These are phyloP conservation scores for Trypanosoma platydactyli DNA, from an alignment of 208 protist genomes.

Conservation along the genomic window DNA sequence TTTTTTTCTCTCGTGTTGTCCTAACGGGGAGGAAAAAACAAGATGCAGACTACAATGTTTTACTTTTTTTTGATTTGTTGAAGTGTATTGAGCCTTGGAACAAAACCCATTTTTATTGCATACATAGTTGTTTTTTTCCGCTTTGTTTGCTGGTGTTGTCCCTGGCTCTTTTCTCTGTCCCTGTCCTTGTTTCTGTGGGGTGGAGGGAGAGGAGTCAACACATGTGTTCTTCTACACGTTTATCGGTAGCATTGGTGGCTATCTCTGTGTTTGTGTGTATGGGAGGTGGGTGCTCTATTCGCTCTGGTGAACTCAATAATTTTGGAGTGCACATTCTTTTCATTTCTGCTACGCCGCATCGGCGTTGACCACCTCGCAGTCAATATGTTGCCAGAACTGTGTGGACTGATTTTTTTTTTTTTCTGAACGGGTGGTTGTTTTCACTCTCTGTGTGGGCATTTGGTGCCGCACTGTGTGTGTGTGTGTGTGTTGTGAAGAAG, in stretches of 20 bases:
- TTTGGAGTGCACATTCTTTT: slow-evolving; percentile 25
- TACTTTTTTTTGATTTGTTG: too few relatives aligned
- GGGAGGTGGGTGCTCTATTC: slow-evolving; percentile 50
- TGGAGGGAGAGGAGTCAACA: too few relatives aligned
- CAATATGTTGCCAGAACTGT: slow-evolving; percentile 26
- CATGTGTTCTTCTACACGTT: slow-evolving; percentile 3
- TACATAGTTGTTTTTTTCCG: slow-evolving; percentile 1
- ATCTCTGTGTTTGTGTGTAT: slow-evolving; percentile 30
- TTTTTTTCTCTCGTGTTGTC: too few relatives aligned
- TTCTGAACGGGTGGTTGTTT: slow-evolving; percentile 76
- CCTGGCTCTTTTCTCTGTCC: too few relatives aligned
- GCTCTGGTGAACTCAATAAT: slow-evolving; percentile 58
- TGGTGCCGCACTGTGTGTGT: slow-evolving; percentile 35
- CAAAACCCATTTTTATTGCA: too few relatives aligned
- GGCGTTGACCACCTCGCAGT: neutral
- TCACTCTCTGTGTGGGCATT: slow-evolving; percentile 49
- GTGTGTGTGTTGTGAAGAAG: slow-evolving; percentile 68
- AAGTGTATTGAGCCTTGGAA: too few relatives aligned
- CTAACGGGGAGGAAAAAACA: too few relatives aligned
- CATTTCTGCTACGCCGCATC: slow-evolving; percentile 36
- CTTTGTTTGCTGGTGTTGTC: too few relatives aligned
- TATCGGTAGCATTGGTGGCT: slow-evolving; percentile 16
- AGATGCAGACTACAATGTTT: too few relatives aligned
- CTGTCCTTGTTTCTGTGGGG: slow-evolving; percentile 10
- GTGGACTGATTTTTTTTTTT: slow-evolving; percentile 46